Base-by-base conservation (phyloP, 352 stramenopile genomes). In the Globisporangium nunn region DNA sequence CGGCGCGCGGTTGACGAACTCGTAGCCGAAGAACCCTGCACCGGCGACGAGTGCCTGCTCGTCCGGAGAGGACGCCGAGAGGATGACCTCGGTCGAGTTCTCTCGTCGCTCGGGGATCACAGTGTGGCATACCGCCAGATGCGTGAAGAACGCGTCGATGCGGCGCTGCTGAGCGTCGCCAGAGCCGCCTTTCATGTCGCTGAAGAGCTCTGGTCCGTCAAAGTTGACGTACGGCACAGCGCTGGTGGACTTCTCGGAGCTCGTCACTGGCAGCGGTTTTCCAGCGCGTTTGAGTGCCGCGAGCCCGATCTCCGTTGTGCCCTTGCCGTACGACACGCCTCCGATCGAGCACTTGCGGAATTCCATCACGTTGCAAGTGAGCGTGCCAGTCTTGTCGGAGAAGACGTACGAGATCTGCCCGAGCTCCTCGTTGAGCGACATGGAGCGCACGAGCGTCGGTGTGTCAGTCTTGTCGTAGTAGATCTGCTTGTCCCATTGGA, bases 301-400 rank as follows among this genome's bases (percentile, higher is more conserved):
- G 8, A 87, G 61, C 0, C 85, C 86, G 45, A 91, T 91, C 58
- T 93, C 81, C 2, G 78, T 91, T 3, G 83, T 93, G n/a, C 87
- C 87, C 18, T 78, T 74, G 39, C 91, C 91, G 55, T 97, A 98
- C 1, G 87, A 88, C 11, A 88, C 56, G 0, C 93, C 93, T 10
- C 79, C 88, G 50, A 98, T 92, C 1, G 87, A 93, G 58, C 92
- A 97, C 56, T 96, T 96, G 31, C 93, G 75, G 50, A 98, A 98
- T 66, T 98, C 86, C 97, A 99, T 99, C 6, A 99, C 79, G 72
- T 99, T 99, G 67, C 95, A 97, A 1, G 97, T 99, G 4, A 99
- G 74, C n/a, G 97, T 99, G n/a, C 97, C 97, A 2, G 97, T 99
- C 64, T 99, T 99, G 74, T 99, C 97, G 1, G 87, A 98, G 69